Conservation (phyloP, 371 early-diverging fungal genomes). For the Lichtheimia hyalospora region DNA sequence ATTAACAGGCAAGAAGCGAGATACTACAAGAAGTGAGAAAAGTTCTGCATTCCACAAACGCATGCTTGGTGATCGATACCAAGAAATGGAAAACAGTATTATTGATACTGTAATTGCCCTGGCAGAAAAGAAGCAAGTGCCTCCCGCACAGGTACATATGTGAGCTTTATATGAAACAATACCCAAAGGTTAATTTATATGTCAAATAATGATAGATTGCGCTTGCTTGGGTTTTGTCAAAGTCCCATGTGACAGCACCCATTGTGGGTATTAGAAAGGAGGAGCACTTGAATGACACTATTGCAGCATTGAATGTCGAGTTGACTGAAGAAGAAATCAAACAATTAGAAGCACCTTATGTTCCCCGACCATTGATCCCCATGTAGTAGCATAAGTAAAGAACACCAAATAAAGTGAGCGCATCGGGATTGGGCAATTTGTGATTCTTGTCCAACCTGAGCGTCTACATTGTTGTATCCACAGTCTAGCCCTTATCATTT, state of each 20-base stretch:
- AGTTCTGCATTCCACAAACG: slow-evolving; percentile 3
- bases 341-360: slow-evolving; percentile 25
- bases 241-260: slow-evolving; percentile 40
- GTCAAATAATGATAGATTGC: slow-evolving; percentile 26
- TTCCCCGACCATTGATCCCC: slow-evolving; percentile 4
- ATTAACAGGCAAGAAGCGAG: slow-evolving; percentile 33
- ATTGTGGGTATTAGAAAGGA: slow-evolving; percentile 44
- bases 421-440: too few species aligned
- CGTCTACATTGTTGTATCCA: too few species aligned
- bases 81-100: slow-evolving; percentile 14
- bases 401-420: too few species aligned
- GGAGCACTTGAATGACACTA: slow-evolving; percentile 29
- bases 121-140: slow-evolving; percentile 34
- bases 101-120: slow-evolving; percentile 40
- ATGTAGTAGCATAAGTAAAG: too few species aligned
- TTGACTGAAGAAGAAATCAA: slow-evolving; percentile 39
- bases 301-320: slow-evolving; percentile 28
- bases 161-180: too few species aligned
- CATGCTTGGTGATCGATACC: slow-evolving; percentile 5
- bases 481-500: too few species aligned
- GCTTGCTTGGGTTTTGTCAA: slow-evolving; percentile 45
- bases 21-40: slow-evolving; percentile 6
- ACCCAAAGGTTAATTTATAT: too few species aligned
- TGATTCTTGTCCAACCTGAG: too few species aligned
- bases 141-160: slow-evolving; percentile 33